phyloP scores from a whole-genome alignment of 2,329 filamentous ascomycete species.

The Trichoderma sp. region DNA sequence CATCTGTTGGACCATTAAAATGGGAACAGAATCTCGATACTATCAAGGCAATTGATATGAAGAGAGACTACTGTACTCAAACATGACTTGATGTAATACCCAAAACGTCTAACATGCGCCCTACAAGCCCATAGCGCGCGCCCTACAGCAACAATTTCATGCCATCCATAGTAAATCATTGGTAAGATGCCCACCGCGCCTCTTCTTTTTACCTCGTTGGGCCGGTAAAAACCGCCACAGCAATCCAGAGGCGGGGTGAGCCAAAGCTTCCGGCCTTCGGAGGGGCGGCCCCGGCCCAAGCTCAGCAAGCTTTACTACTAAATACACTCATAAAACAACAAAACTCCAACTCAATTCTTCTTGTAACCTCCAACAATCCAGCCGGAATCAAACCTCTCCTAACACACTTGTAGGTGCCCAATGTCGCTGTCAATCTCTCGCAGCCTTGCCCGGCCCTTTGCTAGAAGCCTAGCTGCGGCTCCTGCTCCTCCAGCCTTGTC shows the following conservation, averaged over 20 bases:
- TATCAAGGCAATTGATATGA: neutral
- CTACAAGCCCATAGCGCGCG: neutral
- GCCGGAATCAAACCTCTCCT: neutral
- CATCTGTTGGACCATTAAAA: neutral
- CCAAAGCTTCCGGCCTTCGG: constrained; percentile 13
- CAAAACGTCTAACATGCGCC: neutral
- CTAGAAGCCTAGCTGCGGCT: constrained; percentile 12
- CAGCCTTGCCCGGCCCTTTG: constrained; percentile 21
- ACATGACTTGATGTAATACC: neutral
- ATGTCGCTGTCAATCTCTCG: constrained; percentile 28
- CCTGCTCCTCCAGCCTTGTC: neutral
- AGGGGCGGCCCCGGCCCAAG: neutral
- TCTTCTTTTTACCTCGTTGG: constrained; percentile 15
- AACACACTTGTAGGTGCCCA: constrained; percentile 25
- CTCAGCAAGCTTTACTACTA: neutral
- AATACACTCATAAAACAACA: neutral
- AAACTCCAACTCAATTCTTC: neutral
- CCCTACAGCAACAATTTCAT: neutral
- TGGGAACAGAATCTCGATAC: neutral
- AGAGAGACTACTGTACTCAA: no score
- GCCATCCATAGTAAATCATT: neutral
- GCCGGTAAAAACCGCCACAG: constrained; percentile 22
- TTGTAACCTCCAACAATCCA: neutral
- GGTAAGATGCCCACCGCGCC: neutral
- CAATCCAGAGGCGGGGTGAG: constrained; percentile 11